Evolutionary conservation across 257 asterid species (phyloP), one percentile per base, ranked within the genome.

Genomic region (Scutellaria minor): DNA sequence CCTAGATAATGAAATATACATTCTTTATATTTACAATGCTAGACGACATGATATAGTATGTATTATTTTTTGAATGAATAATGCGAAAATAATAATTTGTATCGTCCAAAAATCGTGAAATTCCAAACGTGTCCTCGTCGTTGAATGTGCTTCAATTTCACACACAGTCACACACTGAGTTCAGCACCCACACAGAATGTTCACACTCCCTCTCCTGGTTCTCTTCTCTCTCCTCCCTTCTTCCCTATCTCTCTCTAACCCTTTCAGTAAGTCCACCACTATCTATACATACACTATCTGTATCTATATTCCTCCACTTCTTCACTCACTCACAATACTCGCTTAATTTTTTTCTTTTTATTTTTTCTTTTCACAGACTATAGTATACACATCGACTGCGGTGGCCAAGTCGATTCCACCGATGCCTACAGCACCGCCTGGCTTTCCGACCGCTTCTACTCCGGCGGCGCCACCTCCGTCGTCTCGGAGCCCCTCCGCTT

Each of bases 401-500:
- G 99, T 57, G 84, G 92, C 55, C 85, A 51, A 44, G 83, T 80
- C 45, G 76, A 92, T 79, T 78, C 92, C 48, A 86, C 94, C 72
- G 99, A 95, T 51, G 85, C 83, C 37, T 90, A 86, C 85, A 72
- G 75, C 73, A 83, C 89, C 15, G 48, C 82, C 18, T 95, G 98
- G 99, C 80, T 92, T 51, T 90, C 97, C 84, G 98, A 92, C 86
- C 81, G 91, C 31, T 88, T 75, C 90, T 88, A 66, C 85, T 85
- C 97, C 78, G 91, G 86, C 71, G 99, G 97, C 45, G 66, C 85
- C 71, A 66, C 87, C 58, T 79, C 93, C 22, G 83, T 88, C 22
- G 96, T 92, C 37, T 95, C 98, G 64, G 99, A 95, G 81, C 99
- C 99, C 0, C 96, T 94, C 48, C 89, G 8, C 55, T 94, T 87